A percentile compares a stretch with the other conserved stretches of the same genome.
Conservation (phyloP, 495 filamentous ascomycete species). For the Penicillium cataractarum region DNA sequence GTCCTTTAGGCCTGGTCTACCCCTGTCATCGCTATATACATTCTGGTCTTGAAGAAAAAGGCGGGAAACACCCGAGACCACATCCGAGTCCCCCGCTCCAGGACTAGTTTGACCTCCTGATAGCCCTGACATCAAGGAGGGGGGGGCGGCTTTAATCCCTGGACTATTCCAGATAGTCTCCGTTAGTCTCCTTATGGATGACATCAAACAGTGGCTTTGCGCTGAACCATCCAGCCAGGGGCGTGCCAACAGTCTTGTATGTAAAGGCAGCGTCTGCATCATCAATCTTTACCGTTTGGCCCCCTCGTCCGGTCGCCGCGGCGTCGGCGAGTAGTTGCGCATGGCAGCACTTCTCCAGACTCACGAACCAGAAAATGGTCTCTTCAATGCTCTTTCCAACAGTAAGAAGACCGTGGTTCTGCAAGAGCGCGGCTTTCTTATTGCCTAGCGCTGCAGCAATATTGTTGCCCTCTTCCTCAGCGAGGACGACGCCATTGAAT, state of each 20-base stretch:
- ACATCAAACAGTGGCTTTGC: conserved; percentile 76
- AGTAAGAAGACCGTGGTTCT: conserved; percentile 70
- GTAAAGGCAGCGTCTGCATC: conserved; percentile 71
- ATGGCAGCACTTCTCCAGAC: conserved; percentile 74
- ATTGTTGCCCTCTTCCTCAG: conserved; percentile 66
- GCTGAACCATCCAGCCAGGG: conserved; percentile 68
- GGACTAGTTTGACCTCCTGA: not conserved
- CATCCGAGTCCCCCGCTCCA: not conserved
- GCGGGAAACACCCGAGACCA: not conserved
- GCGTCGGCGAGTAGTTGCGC: conserved; percentile 78
- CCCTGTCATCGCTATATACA: not conserved
- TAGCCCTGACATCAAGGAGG: not conserved
- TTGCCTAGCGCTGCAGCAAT: conserved; percentile 66
- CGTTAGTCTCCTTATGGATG: conserved; percentile 65
- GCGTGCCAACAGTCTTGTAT: conserved; percentile 65
- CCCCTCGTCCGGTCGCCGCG: conserved; percentile 66
- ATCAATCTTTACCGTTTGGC: conserved; percentile 65
- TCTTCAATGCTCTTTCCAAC: conserved; percentile 60
- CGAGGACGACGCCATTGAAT: conserved; percentile 76
- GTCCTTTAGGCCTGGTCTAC: not conserved
- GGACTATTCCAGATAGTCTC: conserved; percentile 56
- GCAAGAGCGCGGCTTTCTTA: conserved; percentile 71
- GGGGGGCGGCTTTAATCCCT: not conserved
- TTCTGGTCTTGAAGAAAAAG: not conserved
- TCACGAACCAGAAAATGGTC: conserved; percentile 75